Conservation (phyloP, 164 flowering plant genomes). For the Nelumbo lutea region DNA sequence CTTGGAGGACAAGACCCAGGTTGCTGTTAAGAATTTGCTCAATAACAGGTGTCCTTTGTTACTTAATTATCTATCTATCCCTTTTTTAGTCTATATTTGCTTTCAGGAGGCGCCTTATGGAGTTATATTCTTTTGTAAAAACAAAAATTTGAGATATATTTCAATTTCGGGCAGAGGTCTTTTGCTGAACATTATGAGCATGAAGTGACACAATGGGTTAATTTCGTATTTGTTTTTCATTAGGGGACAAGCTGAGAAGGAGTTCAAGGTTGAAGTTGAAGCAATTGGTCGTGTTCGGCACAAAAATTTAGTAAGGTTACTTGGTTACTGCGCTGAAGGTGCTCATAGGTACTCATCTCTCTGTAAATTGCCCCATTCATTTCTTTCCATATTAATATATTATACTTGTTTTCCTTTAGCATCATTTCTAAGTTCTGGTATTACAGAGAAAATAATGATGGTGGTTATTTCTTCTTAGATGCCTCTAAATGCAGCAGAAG, state of each 20-base stretch:
- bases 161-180: neutral
- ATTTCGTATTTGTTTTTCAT: constrained; percentile 1
- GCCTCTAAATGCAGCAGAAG: neutral
- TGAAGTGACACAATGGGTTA: neutral
- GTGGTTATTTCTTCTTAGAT: neutral
- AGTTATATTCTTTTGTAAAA: neutral
- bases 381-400: neutral
- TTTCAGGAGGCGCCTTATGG: neutral
- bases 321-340: constrained; percentile 93
- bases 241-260: constrained; percentile 85
- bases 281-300: constrained; percentile 89
- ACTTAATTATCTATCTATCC: neutral
- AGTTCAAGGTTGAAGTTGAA: constrained; percentile 83
- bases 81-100: neutral
- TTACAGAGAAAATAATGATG: neutral
- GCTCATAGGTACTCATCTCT: constrained; percentile 64
- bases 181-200: neutral
- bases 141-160: neutral
- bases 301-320: constrained; percentile 82
- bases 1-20: constrained; percentile 35
- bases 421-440: neutral
- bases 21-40: constrained; percentile 77
- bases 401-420: neutral
- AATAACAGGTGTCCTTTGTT: constrained; percentile 46
- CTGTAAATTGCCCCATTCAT: neutral